These are phyloP conservation scores for Alternaria postmessia DNA, from an alignment of 2,329 filamentous ascomycete genomes.

Conservation along the genomic window DNA sequence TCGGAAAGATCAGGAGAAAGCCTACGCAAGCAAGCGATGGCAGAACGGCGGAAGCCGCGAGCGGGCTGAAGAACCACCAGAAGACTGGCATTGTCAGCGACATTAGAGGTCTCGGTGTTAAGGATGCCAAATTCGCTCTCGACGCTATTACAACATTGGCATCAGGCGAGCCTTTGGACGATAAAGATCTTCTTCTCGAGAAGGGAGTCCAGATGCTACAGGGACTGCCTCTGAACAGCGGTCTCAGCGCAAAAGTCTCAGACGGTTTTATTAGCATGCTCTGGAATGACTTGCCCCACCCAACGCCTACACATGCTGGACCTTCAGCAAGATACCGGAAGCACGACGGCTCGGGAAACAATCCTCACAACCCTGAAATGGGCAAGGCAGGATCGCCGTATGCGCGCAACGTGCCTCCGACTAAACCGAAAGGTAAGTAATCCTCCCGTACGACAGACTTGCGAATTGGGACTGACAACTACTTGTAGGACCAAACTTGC, in stretches of 20 bases:
- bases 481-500: constrained; percentile 45
- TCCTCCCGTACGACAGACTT: neutral
- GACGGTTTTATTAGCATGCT: constrained; percentile 63
- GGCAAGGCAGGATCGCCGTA: constrained; percentile 66
- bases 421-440: constrained; percentile 56
- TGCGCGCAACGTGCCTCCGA: constrained; percentile 62
- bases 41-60: constrained; percentile 46
- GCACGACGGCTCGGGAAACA: constrained; percentile 56
- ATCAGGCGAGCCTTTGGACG: constrained; percentile 71
- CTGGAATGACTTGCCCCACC: constrained; percentile 63
- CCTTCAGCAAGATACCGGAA: constrained; percentile 55
- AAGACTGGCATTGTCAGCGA: constrained; percentile 57
- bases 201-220: constrained; percentile 63
- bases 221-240: constrained; percentile 59
- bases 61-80: constrained; percentile 28
- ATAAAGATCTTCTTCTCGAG: constrained; percentile 58
- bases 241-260: constrained; percentile 58
- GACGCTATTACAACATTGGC: constrained; percentile 71
- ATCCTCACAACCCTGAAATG: constrained; percentile 60
- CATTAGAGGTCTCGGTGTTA: constrained; percentile 63
- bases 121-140: constrained; percentile 52
- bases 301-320: constrained; percentile 57
- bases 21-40: constrained; percentile 59
- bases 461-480: neutral
- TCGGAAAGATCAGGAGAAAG: constrained; percentile 58